Base-by-base conservation (phyloP, 75 land plant genomes). In the Picea sitchensis region DNA sequence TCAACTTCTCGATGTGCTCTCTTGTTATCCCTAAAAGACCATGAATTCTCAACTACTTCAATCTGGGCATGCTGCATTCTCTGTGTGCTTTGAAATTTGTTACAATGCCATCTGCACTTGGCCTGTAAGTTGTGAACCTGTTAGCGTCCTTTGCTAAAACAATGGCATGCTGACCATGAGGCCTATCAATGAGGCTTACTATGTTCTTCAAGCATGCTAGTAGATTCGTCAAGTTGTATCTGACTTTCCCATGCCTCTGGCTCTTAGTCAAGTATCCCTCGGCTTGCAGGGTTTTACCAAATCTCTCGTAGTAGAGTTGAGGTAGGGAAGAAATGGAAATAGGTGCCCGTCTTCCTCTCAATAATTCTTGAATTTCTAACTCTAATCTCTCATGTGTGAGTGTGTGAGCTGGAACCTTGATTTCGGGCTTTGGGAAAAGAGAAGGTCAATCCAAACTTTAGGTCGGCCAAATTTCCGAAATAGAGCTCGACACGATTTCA, bases 91-190 rank as follows among this genome's bases (percentile, higher is more conserved):
- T 26, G 26, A 26, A 26, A 26, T 26, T 26, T 26, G 26, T 26
- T 26, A 26, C 26, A 26, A 26, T 26, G 26, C 26, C 26, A 26
- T 26, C 26, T 26, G 26, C 69, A 78, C 79, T 59, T 81, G 89
- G 54, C 15, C 63, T 73, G 82, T 73, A 74, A 0, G 84, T 86
- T 75, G 82, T 51, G 69, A 80, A 89, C 51, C 68, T 87, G 18
- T 86, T 81, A 31, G 93, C 92, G 88, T 97, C 99, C 83, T 97
- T 96, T 3, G 95, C 94, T 77, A 97, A 85, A 41, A 97, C 92
- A 1, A 97, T 90, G 31, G 94, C 84, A 85, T 97, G 99, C 81
- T 97, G 99, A 41, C 99, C 99, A 84, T 97, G 99, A 74, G 99
- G 98, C 98, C 95, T 87, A 59, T 97, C 99, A 61, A 97, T 89